These are phyloP conservation scores for Neonectria sp. DNA, from an alignment of 2,329 filamentous ascomycete species.

Conservation along the genomic window DNA sequence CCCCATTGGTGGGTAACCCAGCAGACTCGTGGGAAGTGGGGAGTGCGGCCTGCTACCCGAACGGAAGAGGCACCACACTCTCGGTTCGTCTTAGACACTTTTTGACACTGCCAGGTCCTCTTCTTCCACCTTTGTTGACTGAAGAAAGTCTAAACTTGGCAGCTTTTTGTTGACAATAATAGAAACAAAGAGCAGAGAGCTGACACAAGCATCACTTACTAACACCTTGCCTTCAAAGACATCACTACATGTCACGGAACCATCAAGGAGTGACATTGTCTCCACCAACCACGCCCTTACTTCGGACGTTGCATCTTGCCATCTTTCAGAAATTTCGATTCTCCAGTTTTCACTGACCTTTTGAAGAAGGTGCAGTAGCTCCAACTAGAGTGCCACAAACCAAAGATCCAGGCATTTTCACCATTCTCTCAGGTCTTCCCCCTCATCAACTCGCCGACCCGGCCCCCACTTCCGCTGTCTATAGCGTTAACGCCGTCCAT, in stretches of 20 bases:
- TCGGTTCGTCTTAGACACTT: not conserved
- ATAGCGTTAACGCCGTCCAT: slow-evolving; percentile 4
- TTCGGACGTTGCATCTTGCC: slow-evolving; percentile 24
- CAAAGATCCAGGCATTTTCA: not conserved
- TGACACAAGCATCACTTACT: slow-evolving; percentile 18
- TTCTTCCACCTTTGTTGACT: not conserved
- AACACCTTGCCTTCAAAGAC: slow-evolving; percentile 11
- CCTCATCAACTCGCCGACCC: not conserved
- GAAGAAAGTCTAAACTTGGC: slow-evolving; percentile 26
- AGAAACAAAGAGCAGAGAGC: slow-evolving; percentile 8
- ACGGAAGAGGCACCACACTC: slow-evolving; percentile 42
- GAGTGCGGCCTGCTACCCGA: not conserved
- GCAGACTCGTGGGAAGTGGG: slow-evolving; percentile 8
- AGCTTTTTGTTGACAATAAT: slow-evolving; percentile 34
- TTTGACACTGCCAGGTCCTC: not conserved
- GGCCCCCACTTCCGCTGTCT: slow-evolving; percentile 32
- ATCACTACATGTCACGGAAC: not conserved
- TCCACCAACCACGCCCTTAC: slow-evolving; percentile 19
- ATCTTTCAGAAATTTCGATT: slow-evolving; percentile 7
- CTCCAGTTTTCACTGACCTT: slow-evolving; percentile 7
- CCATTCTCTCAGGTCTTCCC: not conserved
- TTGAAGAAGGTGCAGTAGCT: slow-evolving; percentile 21
- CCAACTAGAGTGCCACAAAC: not conserved
- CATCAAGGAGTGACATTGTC: not conserved
- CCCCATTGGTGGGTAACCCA: slow-evolving; percentile 29